A percentile compares a stretch with the other conserved stretches of the same genome.
Evolutionary conservation across 768 basidiomycete genomes (phyloP).

Genomic region (Termitomyces sp.): DNA sequence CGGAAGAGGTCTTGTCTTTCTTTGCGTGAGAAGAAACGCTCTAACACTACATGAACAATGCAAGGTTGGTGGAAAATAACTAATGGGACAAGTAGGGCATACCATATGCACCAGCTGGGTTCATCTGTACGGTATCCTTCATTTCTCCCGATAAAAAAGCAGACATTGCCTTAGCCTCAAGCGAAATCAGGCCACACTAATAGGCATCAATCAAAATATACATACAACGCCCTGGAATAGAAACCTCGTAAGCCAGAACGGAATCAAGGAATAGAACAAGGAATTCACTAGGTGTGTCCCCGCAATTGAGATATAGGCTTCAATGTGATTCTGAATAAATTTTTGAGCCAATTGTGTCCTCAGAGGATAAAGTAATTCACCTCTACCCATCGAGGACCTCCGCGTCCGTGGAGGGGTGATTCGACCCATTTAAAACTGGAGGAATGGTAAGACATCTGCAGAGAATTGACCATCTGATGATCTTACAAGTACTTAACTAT

Average conservation of each 20-base stretch:
- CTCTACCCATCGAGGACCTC: conserved; percentile 91
- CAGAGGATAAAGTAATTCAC: conserved; percentile 34
- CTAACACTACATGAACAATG: conserved; percentile 50
- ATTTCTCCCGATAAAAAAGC: conserved; percentile 96
- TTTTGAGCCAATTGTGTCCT: neutral
- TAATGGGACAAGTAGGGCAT: conserved; percentile 10
- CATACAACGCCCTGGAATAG: conserved; percentile 68
- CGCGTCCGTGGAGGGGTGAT: conserved; percentile 75
- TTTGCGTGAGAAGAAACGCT: conserved; percentile 85
- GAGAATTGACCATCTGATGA: neutral
- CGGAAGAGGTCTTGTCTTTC: conserved; percentile 90
- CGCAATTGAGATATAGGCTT: conserved; percentile 79
- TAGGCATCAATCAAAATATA: neutral
- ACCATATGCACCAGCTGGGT: conserved; percentile 80
- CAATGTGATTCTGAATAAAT: conserved; percentile 67
- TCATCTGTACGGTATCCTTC: conserved; percentile 86
- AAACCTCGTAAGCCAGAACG: neutral
- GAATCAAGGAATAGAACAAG: neutral
- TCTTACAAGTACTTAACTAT: conserved; percentile 80
- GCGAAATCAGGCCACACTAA: neutral
- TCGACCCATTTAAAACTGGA: conserved; percentile 95
- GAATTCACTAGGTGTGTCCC: conserved; percentile 75
- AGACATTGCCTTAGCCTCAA: conserved; percentile 87
- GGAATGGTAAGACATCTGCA: conserved; percentile 5
- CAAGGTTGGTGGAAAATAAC: neutral